A percentile compares a stretch with the other conserved stretches of the same genome.
Evolutionary conservation across 1,139 yeast genomes (phyloP).

Genomic region (Nadsonia commutata): DNA sequence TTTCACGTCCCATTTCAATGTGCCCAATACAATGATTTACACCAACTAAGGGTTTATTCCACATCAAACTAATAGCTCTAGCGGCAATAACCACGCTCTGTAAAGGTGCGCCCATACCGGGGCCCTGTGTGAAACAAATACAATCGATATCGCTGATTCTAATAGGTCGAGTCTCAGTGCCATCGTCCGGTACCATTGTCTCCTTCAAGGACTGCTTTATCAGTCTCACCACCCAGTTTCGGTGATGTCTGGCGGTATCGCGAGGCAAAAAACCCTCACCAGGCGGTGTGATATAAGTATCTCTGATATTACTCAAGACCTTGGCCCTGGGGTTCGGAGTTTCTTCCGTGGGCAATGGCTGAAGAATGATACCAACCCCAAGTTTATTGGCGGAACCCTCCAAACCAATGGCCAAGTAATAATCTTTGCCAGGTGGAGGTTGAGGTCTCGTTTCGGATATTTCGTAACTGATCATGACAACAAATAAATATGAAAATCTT

Average conservation of each 20-base stretch:
- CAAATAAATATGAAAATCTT: too few species aligned
- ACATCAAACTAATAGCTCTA: slow-evolving; percentile 63
- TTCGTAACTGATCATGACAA: neutral
- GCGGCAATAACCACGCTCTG: slow-evolving; percentile 92
- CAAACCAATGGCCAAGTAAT: slow-evolving; percentile 58
- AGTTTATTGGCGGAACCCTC: slow-evolving; percentile 96
- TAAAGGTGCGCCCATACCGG: slow-evolving; percentile 98
- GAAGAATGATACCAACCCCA: slow-evolving; percentile 85
- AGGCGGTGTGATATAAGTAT: slow-evolving; percentile 90
- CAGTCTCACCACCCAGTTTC: slow-evolving; percentile 86
- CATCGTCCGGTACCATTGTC: slow-evolving; percentile 32
- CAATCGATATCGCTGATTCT: slow-evolving; percentile 40
- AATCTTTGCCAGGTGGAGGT: slow-evolving; percentile 1
- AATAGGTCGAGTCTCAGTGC: neutral
- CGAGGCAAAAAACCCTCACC: slow-evolving; percentile 96
- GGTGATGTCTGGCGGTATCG: slow-evolving; percentile 91
- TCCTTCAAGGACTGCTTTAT: slow-evolving; percentile 52
- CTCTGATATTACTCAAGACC: slow-evolving; percentile 76
- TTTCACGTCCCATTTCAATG: slow-evolving; percentile 97
- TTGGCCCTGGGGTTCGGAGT: slow-evolving; percentile 41
- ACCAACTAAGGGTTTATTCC: slow-evolving; percentile 79
- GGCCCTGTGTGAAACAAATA: slow-evolving; percentile 93
- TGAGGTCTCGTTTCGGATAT: neutral
- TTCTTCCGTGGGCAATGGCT: slow-evolving; percentile 28
- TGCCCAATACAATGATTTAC: slow-evolving; percentile 97